Evolutionary conservation across 1,284 basidiomycete genomes (phyloP).

Genomic region (Testicularia cyperi): DNA sequence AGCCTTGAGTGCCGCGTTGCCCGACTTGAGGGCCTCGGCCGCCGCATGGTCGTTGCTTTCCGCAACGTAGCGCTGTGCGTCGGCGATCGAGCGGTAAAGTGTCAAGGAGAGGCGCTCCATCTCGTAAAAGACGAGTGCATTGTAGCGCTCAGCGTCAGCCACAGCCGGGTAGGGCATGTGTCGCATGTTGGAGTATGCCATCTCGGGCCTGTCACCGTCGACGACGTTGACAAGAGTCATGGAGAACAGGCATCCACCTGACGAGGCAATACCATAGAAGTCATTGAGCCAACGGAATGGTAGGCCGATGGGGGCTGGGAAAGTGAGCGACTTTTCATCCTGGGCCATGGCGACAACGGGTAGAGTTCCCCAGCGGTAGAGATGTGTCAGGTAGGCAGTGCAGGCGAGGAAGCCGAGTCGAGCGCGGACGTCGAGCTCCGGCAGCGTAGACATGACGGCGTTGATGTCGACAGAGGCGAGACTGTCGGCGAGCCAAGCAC

Average conservation of each 20-base stretch:
- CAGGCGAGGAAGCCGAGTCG: constrained; percentile 32
- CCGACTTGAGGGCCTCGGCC: constrained; percentile 22
- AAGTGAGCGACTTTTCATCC: constrained; percentile 23
- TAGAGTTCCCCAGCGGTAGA: constrained; percentile 36
- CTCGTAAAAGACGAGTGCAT: constrained; percentile 35
- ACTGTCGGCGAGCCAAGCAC: constrained; percentile 17
- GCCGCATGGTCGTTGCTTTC: constrained; percentile 15
- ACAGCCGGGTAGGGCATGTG: constrained; percentile 29
- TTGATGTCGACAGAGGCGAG: constrained; percentile 9
- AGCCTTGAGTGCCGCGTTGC: constrained; percentile 25
- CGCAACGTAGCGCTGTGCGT: constrained; percentile 14
- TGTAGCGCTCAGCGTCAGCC: constrained; percentile 28
- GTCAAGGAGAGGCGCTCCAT: constrained; percentile 29
- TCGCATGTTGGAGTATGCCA: constrained; percentile 38
- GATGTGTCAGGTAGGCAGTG: constrained; percentile 30
- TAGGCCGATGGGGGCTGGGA: constrained; percentile 11
- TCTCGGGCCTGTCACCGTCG: constrained; percentile 5
- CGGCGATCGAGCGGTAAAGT: constrained; percentile 25
- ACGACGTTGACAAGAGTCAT: constrained; percentile 39
- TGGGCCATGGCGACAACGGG: constrained; percentile 38
- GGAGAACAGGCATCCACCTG: constrained; percentile 31
- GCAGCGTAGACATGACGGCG: constrained; percentile 10
- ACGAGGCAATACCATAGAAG: constrained; percentile 32
- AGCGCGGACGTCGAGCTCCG: constrained; percentile 13
- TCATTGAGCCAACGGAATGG: constrained; percentile 38